phyloP scores from a whole-genome alignment of 257 asterid species.

The Solanum tarapatanum region DNA sequence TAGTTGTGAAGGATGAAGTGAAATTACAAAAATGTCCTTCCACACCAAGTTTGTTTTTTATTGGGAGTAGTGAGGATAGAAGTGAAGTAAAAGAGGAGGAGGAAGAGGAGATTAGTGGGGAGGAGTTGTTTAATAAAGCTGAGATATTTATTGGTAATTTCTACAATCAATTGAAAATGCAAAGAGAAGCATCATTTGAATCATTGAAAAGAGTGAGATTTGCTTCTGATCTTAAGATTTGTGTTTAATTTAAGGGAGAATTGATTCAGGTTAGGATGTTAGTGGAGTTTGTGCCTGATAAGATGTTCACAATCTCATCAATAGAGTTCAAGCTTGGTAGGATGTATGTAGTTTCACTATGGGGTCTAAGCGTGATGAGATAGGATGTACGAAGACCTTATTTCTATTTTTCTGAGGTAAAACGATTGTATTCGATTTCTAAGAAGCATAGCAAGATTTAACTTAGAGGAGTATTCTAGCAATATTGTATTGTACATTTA shows the following conservation, averaged over 20 bases:
- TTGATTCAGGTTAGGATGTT: background rate
- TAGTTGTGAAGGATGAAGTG: background rate
- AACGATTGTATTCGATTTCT: background rate
- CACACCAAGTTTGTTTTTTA: slow-evolving; percentile 33
- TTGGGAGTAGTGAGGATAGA: slow-evolving; percentile 7
- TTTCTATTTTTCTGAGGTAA: background rate
- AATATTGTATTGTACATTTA: background rate
- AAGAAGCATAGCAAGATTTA: background rate
- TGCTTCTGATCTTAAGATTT: slow-evolving; percentile 9
- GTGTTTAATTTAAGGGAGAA: background rate
- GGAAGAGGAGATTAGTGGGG: slow-evolving; percentile 18
- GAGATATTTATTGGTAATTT: slow-evolving; percentile 64
- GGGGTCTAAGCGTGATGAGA: background rate
- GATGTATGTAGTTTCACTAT: background rate
- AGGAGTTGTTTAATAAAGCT: slow-evolving; percentile 45
- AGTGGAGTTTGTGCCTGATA: background rate
- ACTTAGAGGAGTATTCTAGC: background rate
- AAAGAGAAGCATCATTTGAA: slow-evolving; percentile 38
- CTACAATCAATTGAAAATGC: slow-evolving; percentile 54
- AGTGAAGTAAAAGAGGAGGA: slow-evolving; percentile 3
- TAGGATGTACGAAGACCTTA: background rate
- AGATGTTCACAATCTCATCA: background rate
- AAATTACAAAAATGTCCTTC: slow-evolving; percentile 13
- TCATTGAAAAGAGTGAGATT: background rate
- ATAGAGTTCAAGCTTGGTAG: background rate